A percentile compares a stretch with the other conserved stretches of the same genome.
These are phyloP conservation scores for Bertia moriformis DNA, from an alignment of 2,329 filamentous ascomycete genomes.

Conservation along the genomic window DNA sequence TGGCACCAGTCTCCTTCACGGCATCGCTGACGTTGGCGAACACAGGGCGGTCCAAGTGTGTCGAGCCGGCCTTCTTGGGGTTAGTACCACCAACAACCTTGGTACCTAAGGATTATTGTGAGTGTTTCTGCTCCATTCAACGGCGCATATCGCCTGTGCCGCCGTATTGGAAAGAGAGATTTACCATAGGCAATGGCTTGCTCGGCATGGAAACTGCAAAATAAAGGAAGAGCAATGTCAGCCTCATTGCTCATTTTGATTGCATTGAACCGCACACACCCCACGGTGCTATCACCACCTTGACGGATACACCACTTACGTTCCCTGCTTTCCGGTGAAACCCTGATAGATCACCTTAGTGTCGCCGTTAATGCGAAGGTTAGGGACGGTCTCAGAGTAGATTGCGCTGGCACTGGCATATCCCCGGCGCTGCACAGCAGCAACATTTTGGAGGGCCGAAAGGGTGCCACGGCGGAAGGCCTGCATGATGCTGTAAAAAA, in stretches of 20 bases:
- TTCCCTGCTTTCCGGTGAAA: slow-evolving; percentile 94
- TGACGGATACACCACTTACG: slow-evolving; percentile 58
- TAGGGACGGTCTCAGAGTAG: slow-evolving; percentile 62
- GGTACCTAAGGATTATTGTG: slow-evolving; percentile 53
- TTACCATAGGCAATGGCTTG: slow-evolving; percentile 98
- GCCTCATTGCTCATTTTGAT: slow-evolving; percentile 10
- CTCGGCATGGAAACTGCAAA: slow-evolving; percentile 76
- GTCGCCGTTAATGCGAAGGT: slow-evolving; percentile 82
- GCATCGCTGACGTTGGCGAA: slow-evolving; percentile 82
- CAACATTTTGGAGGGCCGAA: slow-evolving; percentile 47
- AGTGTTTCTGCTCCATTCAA: slow-evolving; percentile 5
- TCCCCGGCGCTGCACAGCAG: slow-evolving; percentile 54
- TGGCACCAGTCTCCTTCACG: slow-evolving; percentile 78
- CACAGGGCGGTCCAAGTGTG: slow-evolving; percentile 81
- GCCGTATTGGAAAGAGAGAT: slow-evolving; percentile 7
- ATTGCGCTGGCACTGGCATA: slow-evolving; percentile 61
- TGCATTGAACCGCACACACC: too few relatives aligned
- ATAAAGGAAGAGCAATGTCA: slow-evolving; percentile 10
- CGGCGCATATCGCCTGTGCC: slow-evolving; percentile 4
- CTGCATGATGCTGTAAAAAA: slow-evolving; percentile 53
- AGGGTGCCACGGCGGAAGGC: slow-evolving; percentile 58
- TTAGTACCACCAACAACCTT: slow-evolving; percentile 97
- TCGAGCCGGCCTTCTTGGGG: slow-evolving; percentile 90
- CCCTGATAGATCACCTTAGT: slow-evolving; percentile 96
- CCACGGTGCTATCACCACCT: slow-evolving; percentile 2